Conservation (phyloP, 257 asterid genomes). For the Parsonsia alboflavescens region DNA sequence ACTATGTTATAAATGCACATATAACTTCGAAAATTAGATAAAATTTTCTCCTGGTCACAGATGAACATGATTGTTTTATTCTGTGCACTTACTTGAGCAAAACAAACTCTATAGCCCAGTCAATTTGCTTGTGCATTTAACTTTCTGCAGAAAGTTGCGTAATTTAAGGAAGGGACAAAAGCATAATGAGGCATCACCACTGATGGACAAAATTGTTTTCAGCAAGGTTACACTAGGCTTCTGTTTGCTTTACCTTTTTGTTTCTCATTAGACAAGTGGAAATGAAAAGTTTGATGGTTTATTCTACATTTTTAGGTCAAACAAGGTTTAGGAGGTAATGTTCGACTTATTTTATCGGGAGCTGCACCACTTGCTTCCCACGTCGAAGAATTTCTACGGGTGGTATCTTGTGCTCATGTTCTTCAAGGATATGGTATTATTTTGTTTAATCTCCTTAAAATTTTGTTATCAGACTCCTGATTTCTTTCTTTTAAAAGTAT, state of each 20-base stretch:
- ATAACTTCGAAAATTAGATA: not conserved
- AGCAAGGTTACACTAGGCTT: constrained; percentile 47
- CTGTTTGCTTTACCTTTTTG: not conserved
- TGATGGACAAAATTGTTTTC: constrained; percentile 80
- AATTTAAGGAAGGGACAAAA: constrained; percentile 65
- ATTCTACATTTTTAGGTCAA: constrained; percentile 45
- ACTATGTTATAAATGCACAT: not conserved
- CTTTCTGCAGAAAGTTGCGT: constrained; percentile 56
- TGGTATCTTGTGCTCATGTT: constrained; percentile 70
- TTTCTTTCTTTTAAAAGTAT: too few relatives aligned
- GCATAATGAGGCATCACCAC: constrained; percentile 64
- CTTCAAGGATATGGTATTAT: constrained; percentile 95
- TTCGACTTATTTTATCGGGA: constrained; percentile 85
- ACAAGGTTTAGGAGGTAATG: constrained; percentile 90
- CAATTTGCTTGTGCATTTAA: constrained; percentile 9
- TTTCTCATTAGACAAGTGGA: not conserved
- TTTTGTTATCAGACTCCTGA: not conserved
- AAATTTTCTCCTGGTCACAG: not conserved
- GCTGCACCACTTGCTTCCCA: constrained; percentile 98
- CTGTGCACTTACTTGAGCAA: not conserved
- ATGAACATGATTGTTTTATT: not conserved
- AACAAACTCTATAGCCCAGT: not conserved
- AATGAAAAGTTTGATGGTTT: not conserved
- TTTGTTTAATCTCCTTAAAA: constrained; percentile 13
- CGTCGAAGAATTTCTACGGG: constrained; percentile 83